These are phyloP conservation scores for Candida anglica DNA, from an alignment of 805 yeast species.

Conservation along the genomic window DNA sequence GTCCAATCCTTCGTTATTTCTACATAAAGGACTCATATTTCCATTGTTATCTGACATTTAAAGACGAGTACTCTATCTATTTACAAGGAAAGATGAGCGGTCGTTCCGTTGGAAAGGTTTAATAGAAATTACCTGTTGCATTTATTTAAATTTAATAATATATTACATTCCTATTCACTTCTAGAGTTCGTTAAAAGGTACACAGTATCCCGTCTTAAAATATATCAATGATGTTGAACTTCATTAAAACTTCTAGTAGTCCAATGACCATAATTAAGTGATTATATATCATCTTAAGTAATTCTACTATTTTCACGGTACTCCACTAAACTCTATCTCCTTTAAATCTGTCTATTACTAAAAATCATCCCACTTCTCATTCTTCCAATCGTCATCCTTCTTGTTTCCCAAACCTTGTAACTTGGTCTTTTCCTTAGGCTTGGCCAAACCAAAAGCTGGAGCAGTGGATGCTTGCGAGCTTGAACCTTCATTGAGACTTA, in stretches of 20 bases:
- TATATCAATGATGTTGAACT: too few relatives aligned
- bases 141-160: too few relatives aligned
- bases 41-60: constrained; percentile 42
- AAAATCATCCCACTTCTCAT: constrained; percentile 70
- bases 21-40: constrained; percentile 60
- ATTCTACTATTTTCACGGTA: constrained; percentile 1
- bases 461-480: constrained; percentile 26
- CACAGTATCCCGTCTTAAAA: too few relatives aligned
- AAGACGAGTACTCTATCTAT: constrained; percentile 37
- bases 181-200: too few relatives aligned
- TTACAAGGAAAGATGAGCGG: not conserved
- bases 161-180: too few relatives aligned
- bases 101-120: not conserved
- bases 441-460: constrained; percentile 65
- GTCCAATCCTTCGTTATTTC: constrained; percentile 50
- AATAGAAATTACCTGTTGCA: too few relatives aligned
- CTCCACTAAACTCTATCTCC: not conserved
- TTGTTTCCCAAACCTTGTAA: constrained; percentile 45
- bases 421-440: constrained; percentile 57
- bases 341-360: constrained; percentile 14
- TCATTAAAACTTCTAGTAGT: not conserved
- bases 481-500: constrained; percentile 32
- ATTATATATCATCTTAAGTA: not conserved
- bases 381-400: constrained; percentile 34
- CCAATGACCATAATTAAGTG: not conserved